Base-by-base conservation (phyloP, 2,329 filamentous ascomycete genomes). In the Hypoxylon sp. region DNA sequence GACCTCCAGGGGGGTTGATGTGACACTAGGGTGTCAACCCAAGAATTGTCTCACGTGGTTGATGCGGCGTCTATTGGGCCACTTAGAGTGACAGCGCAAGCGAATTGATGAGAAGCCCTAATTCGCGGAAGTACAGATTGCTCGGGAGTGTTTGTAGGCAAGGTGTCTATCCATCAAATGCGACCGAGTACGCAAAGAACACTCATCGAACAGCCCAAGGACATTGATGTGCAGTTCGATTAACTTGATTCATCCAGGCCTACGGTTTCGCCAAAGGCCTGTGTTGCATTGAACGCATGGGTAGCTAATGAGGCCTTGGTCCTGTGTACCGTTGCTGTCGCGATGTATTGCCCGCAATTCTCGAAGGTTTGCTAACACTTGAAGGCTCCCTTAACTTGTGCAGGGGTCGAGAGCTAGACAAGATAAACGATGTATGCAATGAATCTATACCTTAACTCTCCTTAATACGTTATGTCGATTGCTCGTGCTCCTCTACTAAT, bases 21-120 rank as follows among this genome's bases (percentile, higher is more conserved):
- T 57, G 59, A 71, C 66, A 66, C 22, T 69, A 63, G 66, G 69
- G 69, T 69, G 69, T 69, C 66, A 67, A 71, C 63, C 44, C 56
- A 67, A 51, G 50, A 69, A 53, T 52, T 59, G 56, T 55, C 66
- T 69, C 66, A 65, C 65, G 68, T 70, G 65, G 60, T 63, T 57
- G 54, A 65, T 61, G 42, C 61, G 53, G 69, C 69, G 69, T 69
- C 69, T 71, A 71, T 67, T 48, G 54, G 54, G 35, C 69, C 69
- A 71, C 47, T 71, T 24, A 67, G 51, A 47, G 53, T n/a, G 56
- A 53, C 33, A 60, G 31, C 24, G 19, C 58, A 46, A 53, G 62
- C 44, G 33, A 61, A 19, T 17, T 35, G 47, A 13, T 29, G 35
- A 44, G 26, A 17, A 31, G 31, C 52, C 53, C 47, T 50, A 5